Evolutionary conservation across 495 filamentous ascomycete genomes (phyloP).

Genomic region (Aspergillus avenaceus): DNA sequence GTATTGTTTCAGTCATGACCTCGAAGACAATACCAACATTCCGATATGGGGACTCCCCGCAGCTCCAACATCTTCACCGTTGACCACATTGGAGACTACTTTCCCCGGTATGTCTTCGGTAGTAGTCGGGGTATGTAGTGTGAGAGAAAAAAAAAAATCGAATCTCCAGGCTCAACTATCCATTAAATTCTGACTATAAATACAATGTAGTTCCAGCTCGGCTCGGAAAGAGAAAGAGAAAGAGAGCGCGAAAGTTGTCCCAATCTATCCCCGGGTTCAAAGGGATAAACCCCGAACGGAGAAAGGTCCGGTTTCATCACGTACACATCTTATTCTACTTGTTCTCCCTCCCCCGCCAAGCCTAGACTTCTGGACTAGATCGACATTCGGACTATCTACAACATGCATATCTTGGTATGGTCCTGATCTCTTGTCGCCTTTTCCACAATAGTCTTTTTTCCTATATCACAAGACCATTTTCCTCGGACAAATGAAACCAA

Average conservation of each 20-base stretch:
- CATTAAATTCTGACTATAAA: conserved; percentile 13
- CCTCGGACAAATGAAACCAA: neutral
- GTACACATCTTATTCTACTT: neutral
- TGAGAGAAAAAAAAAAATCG: conserved; percentile 11
- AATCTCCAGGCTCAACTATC: conserved; percentile 4
- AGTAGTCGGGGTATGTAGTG: conserved; percentile 8
- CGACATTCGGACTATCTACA: conserved; percentile 10
- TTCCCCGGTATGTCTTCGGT: conserved; percentile 15
- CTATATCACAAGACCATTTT: neutral
- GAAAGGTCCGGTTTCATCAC: neutral
- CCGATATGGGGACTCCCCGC: conserved; percentile 19
- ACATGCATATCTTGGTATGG: conserved; percentile 48
- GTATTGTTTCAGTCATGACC: conserved; percentile 4
- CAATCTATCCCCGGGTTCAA: neutral
- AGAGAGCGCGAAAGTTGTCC: neutral
- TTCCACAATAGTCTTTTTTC: neutral
- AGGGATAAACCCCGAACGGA: neutral
- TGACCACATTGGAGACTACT: conserved; percentile 17
- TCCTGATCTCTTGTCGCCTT: conserved; percentile 11
- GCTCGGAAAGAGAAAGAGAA: neutral
- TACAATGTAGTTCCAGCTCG: conserved; percentile 2
- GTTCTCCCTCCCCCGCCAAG: too few species aligned
- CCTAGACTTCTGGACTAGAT: neutral
- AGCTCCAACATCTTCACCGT: conserved; percentile 30
- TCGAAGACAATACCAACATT: neutral